Base-by-base conservation (phyloP, 164 flowering plant species). In the Warburgia ugandensis region DNA sequence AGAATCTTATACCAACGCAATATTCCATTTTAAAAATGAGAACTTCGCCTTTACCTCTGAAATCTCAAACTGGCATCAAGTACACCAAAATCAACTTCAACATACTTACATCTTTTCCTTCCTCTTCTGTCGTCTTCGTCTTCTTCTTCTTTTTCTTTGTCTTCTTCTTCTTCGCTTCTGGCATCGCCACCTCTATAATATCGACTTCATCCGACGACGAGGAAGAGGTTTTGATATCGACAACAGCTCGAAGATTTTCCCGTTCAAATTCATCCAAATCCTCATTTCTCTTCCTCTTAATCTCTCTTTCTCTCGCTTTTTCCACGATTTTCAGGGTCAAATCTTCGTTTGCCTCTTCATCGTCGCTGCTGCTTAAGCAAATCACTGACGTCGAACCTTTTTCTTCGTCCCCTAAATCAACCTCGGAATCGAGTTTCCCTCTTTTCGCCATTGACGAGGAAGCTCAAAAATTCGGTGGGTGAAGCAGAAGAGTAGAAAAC, bases 271-370 rank as follows among this genome's bases (percentile, higher is more conserved):
- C 60, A 30, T 5, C 36, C 27, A 10, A 11, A 36, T 28, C 52
- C 60, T 31, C 58, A 7, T 36, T 51, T 16, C 49, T 53, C 13
- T 58, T 58, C 58, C 61, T 33, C 63, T 56, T 69, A 12, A 48
- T 62, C 11, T 62, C 70, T 33, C 71, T 71, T 56, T 35, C 32
- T 64, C 68, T 59, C 0, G 86, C 68, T 41, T 70, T 83, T 56
- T 75, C 73, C 6, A 82, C 79, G 38, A 80, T 73, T 56, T 73
- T 64, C 37, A 78, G 68, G 60, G 71, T 84, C 45, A 78, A 67
- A 59, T 81, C 96, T 42, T 74, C 76, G 50, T 81, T 78, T 0
- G 79, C 86, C 46, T 76, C 85, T 5, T 72, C 78, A 20, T 80
- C 86, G 40, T 73, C 81, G 50, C 74, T 71, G 37, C 66, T 64